Evolutionary conservation across 805 yeast genomes (phyloP).

Genomic region (Saturnispora halmiae): DNA sequence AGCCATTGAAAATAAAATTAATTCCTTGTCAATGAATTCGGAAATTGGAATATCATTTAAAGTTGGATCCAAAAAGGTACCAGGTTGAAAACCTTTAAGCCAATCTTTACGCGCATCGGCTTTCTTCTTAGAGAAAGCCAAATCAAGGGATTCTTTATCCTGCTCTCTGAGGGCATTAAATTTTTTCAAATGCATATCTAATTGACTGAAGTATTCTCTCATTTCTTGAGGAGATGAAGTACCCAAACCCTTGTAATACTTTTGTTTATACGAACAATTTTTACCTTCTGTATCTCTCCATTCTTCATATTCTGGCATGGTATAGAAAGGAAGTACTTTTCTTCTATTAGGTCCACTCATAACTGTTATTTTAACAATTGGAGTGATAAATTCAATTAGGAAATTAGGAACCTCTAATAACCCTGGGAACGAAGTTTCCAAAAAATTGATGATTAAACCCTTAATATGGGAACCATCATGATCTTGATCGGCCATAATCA

Average conservation of each 20-base stretch:
- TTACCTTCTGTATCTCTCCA: slow-evolving; percentile 86
- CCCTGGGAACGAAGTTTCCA: slow-evolving; percentile 93
- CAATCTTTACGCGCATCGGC: slow-evolving; percentile 98
- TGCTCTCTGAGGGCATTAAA: slow-evolving; percentile 75
- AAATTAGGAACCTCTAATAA: slow-evolving; percentile 84
- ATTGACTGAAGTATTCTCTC: slow-evolving; percentile 76
- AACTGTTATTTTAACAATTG: slow-evolving; percentile 85
- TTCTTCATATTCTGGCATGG: slow-evolving; percentile 89
- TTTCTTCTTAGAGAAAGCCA: slow-evolving; percentile 89
- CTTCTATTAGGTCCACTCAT: slow-evolving; percentile 47
- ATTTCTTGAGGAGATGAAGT: slow-evolving; percentile 79
- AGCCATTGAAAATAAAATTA: slow-evolving; percentile 91
- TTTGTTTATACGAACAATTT: slow-evolving; percentile 74
- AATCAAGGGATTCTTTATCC: slow-evolving; percentile 71
- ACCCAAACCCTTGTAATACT: slow-evolving; percentile 98
- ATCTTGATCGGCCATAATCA: slow-evolving; percentile 99
- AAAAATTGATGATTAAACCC: slow-evolving; percentile 86
- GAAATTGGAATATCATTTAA: slow-evolving; percentile 73
- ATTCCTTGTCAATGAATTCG: slow-evolving; percentile 90
- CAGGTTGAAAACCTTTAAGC: slow-evolving; percentile 85
- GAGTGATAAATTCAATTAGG: slow-evolving; percentile 88
- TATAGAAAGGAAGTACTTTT: slow-evolving; percentile 65
- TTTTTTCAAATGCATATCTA: slow-evolving; percentile 77
- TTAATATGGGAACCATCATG: slow-evolving; percentile 98
- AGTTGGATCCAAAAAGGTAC: slow-evolving; percentile 81